Conservation (phyloP, 1,139 yeast genomes). For the Yamadazyma taylorii region DNA sequence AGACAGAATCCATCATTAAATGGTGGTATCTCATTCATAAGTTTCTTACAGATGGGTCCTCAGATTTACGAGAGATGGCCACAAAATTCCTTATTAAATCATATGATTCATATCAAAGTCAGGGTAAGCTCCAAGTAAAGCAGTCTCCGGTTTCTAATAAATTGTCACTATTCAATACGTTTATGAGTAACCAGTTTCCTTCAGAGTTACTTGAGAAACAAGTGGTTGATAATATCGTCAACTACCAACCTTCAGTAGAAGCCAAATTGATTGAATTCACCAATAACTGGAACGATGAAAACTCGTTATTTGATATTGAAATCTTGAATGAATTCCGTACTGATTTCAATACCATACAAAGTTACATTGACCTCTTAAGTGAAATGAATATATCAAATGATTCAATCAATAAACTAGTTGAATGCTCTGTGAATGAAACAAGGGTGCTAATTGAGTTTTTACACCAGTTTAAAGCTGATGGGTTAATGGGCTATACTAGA, state of each 20-base stretch:
- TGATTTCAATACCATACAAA: constrained; percentile 12
- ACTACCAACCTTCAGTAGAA: constrained; percentile 1
- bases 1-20: too few species aligned
- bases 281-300: constrained; percentile 5
- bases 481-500: constrained; percentile 6
- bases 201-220: too few species aligned
- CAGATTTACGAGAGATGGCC: too few species aligned
- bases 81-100: too few species aligned
- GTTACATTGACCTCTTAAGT: neutral
- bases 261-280: constrained; percentile 4
- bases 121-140: too few species aligned
- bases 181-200: too few species aligned
- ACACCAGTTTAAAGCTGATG: neutral
- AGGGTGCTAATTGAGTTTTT: constrained; percentile 2
- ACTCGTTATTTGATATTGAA: constrained; percentile 33
- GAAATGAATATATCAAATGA: neutral
- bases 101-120: too few species aligned
- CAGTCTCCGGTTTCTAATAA: too few species aligned
- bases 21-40: too few species aligned
- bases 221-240: neutral
- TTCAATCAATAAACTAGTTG: neutral
- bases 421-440: neutral
- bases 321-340: constrained; percentile 29
- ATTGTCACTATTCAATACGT: too few species aligned
- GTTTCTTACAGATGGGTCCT: too few species aligned